Evolutionary conservation across 352 stramenopile genomes (phyloP).

Genomic region (Plasmopara halstedii): DNA sequence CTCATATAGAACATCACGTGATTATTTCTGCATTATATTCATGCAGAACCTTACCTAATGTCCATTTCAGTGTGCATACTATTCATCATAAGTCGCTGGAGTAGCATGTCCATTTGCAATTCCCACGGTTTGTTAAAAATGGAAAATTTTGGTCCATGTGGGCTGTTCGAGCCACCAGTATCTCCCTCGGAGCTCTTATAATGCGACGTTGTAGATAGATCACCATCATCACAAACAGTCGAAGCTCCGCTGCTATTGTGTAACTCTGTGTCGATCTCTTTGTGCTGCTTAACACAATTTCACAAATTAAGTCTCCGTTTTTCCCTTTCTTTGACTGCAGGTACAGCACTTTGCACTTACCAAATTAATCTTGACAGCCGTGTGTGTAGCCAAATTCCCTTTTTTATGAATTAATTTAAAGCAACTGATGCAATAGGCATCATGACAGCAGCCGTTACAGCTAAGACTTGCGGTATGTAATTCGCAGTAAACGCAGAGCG

Average conservation of each 20-base stretch:
- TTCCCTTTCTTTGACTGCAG: background rate
- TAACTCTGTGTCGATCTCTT: slow-evolving; percentile 10
- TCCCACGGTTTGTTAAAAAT: slow-evolving; percentile 61
- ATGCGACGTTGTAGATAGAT: slow-evolving; percentile 22
- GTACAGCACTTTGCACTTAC: too few species aligned
- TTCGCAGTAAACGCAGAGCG: slow-evolving; percentile 73
- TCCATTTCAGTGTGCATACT: slow-evolving; percentile 64
- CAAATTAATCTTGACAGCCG: slow-evolving; percentile 46
- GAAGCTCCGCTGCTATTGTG: slow-evolving; percentile 18
- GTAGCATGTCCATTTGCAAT: slow-evolving; percentile 76
- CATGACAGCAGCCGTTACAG: slow-evolving; percentile 80
- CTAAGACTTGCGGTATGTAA: slow-evolving; percentile 55
- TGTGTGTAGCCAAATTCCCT: slow-evolving; percentile 72
- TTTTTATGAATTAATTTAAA: slow-evolving; percentile 87
- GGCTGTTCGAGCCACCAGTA: background rate
- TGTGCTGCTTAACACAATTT: background rate
- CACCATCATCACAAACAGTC: slow-evolving; percentile 19
- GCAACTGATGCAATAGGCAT: slow-evolving; percentile 80
- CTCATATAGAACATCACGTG: too few species aligned
- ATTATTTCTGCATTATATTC: too few species aligned
- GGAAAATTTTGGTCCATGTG: slow-evolving; percentile 3
- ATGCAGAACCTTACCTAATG: slow-evolving; percentile 37
- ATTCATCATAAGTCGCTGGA: slow-evolving; percentile 81
- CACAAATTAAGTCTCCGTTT: background rate
- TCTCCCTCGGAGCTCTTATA: slow-evolving; percentile 17